A percentile compares a stretch with the other conserved stretches of the same genome.
These are phyloP conservation scores for Whalleya microplaca DNA, from an alignment of 2,329 filamentous ascomycete species.

Conservation along the genomic window DNA sequence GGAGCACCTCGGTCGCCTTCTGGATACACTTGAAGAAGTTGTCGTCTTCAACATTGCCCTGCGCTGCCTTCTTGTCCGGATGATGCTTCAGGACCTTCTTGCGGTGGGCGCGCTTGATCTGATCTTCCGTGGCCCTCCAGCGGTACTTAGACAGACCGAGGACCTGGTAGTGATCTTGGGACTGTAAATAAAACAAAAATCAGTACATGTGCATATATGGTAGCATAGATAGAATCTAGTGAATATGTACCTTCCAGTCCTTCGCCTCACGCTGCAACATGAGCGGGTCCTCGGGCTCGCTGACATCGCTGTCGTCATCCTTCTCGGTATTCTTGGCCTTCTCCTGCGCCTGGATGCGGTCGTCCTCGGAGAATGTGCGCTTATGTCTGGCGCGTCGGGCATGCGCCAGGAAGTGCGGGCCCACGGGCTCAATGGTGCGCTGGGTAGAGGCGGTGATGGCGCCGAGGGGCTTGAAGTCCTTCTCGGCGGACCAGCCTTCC, in stretches of 20 bases:
- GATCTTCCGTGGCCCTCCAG: conserved; percentile 90
- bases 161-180: conserved; percentile 97
- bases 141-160: conserved; percentile 92
- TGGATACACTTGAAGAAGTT: conserved; percentile 99
- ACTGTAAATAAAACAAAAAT: conserved; percentile 49
- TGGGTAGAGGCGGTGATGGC: conserved; percentile 76
- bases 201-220: conserved; percentile 1
- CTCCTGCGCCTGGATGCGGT: conserved; percentile 93
- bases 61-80: conserved; percentile 96
- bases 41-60: conserved; percentile 86
- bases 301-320: conserved; percentile 86
- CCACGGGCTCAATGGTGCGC: conserved; percentile 92
- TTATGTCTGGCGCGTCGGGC: conserved; percentile 94
- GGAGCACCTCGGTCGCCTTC: conserved; percentile 91
- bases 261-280: conserved; percentile 94
- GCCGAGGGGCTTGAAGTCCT: conserved; percentile 87
- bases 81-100: conserved; percentile 99
- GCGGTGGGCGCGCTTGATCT: conserved; percentile 98
- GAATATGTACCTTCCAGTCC: conserved; percentile 87
- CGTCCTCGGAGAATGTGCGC: conserved; percentile 98
- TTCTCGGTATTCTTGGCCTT: conserved; percentile 95
- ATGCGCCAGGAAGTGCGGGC: conserved; percentile 96
- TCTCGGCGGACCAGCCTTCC: conserved; percentile 81
- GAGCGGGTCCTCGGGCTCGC: conserved; percentile 89
- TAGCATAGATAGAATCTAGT: background rate